These are phyloP conservation scores for Fusarium miscanthi DNA, from an alignment of 2,329 filamentous ascomycete species.

Conservation along the genomic window DNA sequence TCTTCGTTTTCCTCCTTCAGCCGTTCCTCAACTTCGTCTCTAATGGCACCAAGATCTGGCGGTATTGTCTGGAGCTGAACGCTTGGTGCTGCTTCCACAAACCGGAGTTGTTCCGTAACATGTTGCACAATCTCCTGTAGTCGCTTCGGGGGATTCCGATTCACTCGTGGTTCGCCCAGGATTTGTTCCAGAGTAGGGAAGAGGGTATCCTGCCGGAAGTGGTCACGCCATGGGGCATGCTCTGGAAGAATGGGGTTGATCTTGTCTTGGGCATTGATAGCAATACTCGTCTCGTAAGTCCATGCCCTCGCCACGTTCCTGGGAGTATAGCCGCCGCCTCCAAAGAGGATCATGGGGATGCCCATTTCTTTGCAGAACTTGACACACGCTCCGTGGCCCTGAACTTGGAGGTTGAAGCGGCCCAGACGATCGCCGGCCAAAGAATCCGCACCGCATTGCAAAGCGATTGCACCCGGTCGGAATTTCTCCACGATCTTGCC, in stretches of 20 bases:
- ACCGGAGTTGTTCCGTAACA: slow-evolving; percentile 86
- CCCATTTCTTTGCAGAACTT: slow-evolving; percentile 84
- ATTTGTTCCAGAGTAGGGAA: slow-evolving; percentile 87
- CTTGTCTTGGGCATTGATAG: slow-evolving; percentile 77
- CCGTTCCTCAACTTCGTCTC: slow-evolving; percentile 75
- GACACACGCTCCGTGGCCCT: slow-evolving; percentile 92
- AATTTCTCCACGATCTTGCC: slow-evolving; percentile 83
- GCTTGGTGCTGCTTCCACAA: slow-evolving; percentile 85
- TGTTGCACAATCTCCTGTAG: slow-evolving; percentile 80
- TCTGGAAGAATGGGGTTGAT: slow-evolving; percentile 79
- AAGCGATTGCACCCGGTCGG: slow-evolving; percentile 88
- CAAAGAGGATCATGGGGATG: slow-evolving; percentile 88
- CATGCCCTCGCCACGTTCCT: slow-evolving; percentile 96
- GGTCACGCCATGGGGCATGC: slow-evolving; percentile 85
- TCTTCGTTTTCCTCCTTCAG: slow-evolving; percentile 74
- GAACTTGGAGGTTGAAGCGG: slow-evolving; percentile 96
- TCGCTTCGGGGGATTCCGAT: slow-evolving; percentile 82
- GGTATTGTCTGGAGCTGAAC: slow-evolving; percentile 86
- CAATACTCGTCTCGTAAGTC: slow-evolving; percentile 95
- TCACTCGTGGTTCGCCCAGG: slow-evolving; percentile 74
- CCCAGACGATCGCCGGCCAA: slow-evolving; percentile 93
- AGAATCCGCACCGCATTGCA: slow-evolving; percentile 96
- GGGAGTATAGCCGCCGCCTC: slow-evolving; percentile 95
- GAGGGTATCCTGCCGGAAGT: slow-evolving; percentile 88
- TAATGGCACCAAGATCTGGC: slow-evolving; percentile 75